Conservation (phyloP, 2,329 filamentous ascomycete genomes). For the Claviceps fusiformis region DNA sequence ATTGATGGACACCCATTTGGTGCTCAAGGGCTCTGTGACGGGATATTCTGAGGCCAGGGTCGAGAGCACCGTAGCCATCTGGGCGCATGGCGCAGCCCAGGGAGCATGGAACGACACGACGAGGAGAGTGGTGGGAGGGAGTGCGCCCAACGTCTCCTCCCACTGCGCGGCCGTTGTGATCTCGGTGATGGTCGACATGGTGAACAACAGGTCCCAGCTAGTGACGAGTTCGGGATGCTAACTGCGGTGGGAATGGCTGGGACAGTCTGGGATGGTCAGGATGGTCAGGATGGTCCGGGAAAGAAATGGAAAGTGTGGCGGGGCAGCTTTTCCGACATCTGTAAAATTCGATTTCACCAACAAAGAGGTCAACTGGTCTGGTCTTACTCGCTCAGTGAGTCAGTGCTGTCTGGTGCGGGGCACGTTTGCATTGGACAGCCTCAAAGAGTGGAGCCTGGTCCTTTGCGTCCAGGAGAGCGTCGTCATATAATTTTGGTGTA, state of each 20-base stretch:
- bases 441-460: not conserved
- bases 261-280: not conserved
- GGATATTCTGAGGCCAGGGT: constrained; percentile 81
- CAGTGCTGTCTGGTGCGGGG: not conserved
- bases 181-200: constrained; percentile 65
- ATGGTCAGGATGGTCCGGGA: not conserved
- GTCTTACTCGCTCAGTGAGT: too few relatives aligned
- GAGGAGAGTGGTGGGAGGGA: constrained; percentile 58
- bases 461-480: too few relatives aligned
- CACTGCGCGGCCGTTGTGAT: constrained; percentile 64
- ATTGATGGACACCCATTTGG: constrained; percentile 81
- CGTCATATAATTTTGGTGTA: too few relatives aligned
- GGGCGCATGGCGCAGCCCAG: constrained; percentile 90
- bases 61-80: constrained; percentile 79
- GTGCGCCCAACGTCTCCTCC: constrained; percentile 49
- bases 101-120: constrained; percentile 91
- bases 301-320: constrained; percentile 6
- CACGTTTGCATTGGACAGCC: not conserved
- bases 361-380: not conserved
- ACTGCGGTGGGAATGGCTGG: constrained; percentile 1
- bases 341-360: not conserved
- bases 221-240: not conserved
- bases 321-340: constrained; percentile 6
- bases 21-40: constrained; percentile 46
- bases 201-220: constrained; percentile 9